These are phyloP conservation scores for Penicillium sp. DNA, from an alignment of 2,329 filamentous ascomycete species.

Conservation along the genomic window DNA sequence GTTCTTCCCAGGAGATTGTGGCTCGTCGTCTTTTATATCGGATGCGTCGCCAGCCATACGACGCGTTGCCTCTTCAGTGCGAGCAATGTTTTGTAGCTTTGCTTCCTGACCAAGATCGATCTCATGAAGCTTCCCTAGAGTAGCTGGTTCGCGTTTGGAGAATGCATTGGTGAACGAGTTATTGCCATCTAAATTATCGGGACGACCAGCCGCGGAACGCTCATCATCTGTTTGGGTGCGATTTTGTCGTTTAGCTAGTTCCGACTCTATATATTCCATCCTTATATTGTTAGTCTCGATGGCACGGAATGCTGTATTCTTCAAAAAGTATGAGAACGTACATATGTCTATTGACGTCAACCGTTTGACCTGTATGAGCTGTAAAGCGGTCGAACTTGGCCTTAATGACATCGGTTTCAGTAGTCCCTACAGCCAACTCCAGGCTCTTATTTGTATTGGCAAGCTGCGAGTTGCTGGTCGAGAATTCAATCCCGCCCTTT, in stretches of 20 bases:
- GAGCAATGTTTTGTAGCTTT: constrained; percentile 40
- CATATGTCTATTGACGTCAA: constrained; percentile 61
- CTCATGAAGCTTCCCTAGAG: constrained; percentile 55
- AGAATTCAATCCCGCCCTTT: constrained; percentile 46
- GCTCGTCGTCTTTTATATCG: constrained; percentile 14
- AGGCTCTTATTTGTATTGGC: constrained; percentile 19
- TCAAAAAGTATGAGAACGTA: constrained; percentile 40
- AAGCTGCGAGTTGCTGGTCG: constrained; percentile 27
- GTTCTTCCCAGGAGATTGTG: constrained; percentile 30
- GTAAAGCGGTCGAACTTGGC: constrained; percentile 53
- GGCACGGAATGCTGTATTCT: neutral
- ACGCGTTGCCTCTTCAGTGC: constrained; percentile 43
- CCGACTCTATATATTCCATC: constrained; percentile 64
- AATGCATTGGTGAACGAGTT: constrained; percentile 20
- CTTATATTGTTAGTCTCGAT: constrained; percentile 57
- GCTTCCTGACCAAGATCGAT: constrained; percentile 52
- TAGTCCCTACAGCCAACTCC: constrained; percentile 22
- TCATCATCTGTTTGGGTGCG: constrained; percentile 20
- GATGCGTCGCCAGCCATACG: constrained; percentile 34
- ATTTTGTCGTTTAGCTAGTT: constrained; percentile 54
- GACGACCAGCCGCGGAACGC: constrained; percentile 8
- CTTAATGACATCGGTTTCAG: constrained; percentile 32
- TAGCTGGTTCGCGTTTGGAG: constrained; percentile 44
- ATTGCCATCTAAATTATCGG: constrained; percentile 14
- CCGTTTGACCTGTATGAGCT: constrained; percentile 55